Evolutionary conservation across 805 yeast species (phyloP).

Genomic region (Candida succiphila): DNA sequence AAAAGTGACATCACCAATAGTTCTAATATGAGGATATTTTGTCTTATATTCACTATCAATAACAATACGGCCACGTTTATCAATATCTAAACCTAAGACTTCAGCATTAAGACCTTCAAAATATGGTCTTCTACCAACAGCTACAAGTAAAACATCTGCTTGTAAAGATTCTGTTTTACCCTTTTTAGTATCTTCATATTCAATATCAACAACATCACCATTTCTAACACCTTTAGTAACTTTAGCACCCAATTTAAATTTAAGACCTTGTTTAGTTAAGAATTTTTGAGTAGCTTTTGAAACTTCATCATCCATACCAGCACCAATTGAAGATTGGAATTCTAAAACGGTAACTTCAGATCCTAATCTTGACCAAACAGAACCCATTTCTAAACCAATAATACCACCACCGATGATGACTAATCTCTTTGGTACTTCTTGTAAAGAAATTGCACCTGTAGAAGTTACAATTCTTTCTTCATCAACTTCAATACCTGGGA

Average conservation of each 20-base stretch:
- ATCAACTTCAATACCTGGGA: conserved; percentile 95
- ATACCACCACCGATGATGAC: conserved; percentile 99
- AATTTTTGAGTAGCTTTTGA: conserved; percentile 84
- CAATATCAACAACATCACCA: conserved; percentile 81
- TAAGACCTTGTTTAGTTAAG: conserved; percentile 89
- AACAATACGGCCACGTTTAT: conserved; percentile 86
- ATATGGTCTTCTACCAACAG: conserved; percentile 98
- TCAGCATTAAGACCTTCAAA: conserved; percentile 85
- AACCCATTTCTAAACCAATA: conserved; percentile 98
- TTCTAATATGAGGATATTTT: conserved; percentile 87
- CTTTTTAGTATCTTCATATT: conserved; percentile 79
- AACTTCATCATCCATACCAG: conserved; percentile 96
- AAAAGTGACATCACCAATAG: conserved; percentile 96
- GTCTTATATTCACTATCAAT: conserved; percentile 92
- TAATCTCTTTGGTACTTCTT: conserved; percentile 85
- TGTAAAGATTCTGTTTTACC: conserved; percentile 74
- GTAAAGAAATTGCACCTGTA: conserved; percentile 79
- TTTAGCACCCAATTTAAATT: conserved; percentile 87
- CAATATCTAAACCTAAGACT: conserved; percentile 80
- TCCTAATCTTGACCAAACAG: conserved; percentile 93
- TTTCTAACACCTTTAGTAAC: conserved; percentile 80
- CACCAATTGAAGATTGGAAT: conserved; percentile 87
- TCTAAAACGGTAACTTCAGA: conserved; percentile 92
- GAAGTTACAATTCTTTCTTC: conserved; percentile 96
- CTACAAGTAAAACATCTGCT: conserved; percentile 90